phyloP scores from a whole-genome alignment of 257 asterid species.

The Pogostemon cablin region DNA sequence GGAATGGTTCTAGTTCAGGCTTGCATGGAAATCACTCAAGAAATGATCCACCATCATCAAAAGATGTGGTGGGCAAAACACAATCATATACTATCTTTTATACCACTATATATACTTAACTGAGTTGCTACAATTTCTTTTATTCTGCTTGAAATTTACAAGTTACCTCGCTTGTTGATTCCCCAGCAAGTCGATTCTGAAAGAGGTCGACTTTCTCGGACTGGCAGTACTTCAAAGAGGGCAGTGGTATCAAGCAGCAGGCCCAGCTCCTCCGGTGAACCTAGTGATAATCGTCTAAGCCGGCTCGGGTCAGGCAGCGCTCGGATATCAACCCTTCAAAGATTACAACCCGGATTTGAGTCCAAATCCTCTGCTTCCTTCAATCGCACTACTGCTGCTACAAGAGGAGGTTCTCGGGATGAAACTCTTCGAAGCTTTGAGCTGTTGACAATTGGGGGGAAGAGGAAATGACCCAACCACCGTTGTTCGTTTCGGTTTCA shows the following conservation, averaged over 20 bases:
- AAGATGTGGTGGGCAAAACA: conserved; percentile 61
- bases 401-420: conserved; percentile 56
- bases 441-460: conserved; percentile 76
- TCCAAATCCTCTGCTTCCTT: conserved; percentile 68
- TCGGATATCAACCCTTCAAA: conserved; percentile 61
- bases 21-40: conserved; percentile 61
- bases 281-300: conserved; percentile 53
- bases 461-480: conserved; percentile 51
- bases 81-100: background rate
- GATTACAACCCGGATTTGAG: conserved; percentile 76
- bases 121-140: background rate
- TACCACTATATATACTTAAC: background rate
- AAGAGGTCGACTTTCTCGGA: conserved; percentile 61
- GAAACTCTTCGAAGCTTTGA: conserved; percentile 85
- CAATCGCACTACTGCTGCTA: conserved; percentile 53
- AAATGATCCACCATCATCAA: conserved; percentile 60
- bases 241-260: conserved; percentile 66
- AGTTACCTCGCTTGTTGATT: conserved; percentile 2
- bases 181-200: conserved; percentile 69
- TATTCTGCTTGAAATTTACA: background rate
- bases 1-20: conserved; percentile 57
- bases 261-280: conserved; percentile 83
- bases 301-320: conserved; percentile 68
- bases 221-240: conserved; percentile 69
- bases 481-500: background rate